Evolutionary conservation across 441 rosid genomes (phyloP), one percentile per base, ranked within the genome.

Genomic region (Euphorbia neoarborescens): DNA sequence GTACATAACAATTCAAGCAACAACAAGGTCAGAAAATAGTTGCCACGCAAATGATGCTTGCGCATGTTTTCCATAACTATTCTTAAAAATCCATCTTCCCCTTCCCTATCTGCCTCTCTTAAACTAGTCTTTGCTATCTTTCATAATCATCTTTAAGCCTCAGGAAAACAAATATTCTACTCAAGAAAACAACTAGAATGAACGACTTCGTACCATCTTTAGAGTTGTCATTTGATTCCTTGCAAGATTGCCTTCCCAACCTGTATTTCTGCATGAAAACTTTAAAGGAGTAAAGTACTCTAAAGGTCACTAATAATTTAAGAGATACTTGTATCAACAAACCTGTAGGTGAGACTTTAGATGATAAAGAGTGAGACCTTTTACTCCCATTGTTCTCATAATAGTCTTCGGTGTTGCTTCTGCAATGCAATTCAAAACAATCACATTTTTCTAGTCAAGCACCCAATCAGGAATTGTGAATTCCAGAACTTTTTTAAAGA

Each of bases 301-400:
- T 30, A 56, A 72, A 28, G 24, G 66, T 35, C 51, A 65, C n/a
- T 32, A 61, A 15, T 0, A 17, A 65, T 12, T 66, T 6, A 37
- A n/a, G 51, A 32, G 30, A 73, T 12, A 30, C 3, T 27, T 32
- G 65, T 54, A 71, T 66, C 35, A 73, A 59, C 80, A 79, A 68
- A 92, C 98, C 98, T 92, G 98, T 79, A 92, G 89, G 80, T 92
- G 96, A 71, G 98, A 92, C 76, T 92, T 92, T 67, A 92, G 79
- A 81, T 92, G 98, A 87, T 92, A 92, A 35, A 92, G 91, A 32
- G 98, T 92, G 46, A 92, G 96, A 69, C 98, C 95, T 75, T 90
- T 92, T 75, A 92, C 98, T 50, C 96, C 96, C 98, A 92, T 92
- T 6, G 90, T 89, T 79, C 96, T 88, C 98, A 92, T 83, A 54